These are phyloP conservation scores for Harringtonia lauricola DNA, from an alignment of 2,329 filamentous ascomycete genomes.

Conservation along the genomic window DNA sequence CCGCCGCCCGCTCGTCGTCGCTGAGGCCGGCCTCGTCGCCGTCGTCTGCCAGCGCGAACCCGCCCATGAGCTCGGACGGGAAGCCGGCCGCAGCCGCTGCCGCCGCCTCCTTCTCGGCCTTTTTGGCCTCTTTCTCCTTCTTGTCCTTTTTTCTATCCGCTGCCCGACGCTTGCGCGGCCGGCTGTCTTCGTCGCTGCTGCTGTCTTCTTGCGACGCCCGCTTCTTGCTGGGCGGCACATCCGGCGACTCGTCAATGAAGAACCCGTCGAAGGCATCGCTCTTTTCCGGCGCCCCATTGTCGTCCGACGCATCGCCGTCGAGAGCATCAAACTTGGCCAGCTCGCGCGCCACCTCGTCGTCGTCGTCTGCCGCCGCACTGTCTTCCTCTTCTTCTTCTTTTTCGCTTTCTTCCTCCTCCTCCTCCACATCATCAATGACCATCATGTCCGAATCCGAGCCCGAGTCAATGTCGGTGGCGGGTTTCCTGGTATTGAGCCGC, in stretches of 20 bases:
- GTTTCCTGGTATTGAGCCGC: slow-evolving; percentile 19
- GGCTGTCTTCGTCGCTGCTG: slow-evolving; percentile 1
- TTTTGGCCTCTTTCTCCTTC: too few relatives aligned
- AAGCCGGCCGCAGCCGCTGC: slow-evolving; percentile 40
- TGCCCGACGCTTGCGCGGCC: slow-evolving; percentile 6
- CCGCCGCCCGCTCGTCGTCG: slow-evolving; percentile 50
- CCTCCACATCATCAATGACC: slow-evolving; percentile 17
- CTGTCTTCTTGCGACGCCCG: slow-evolving; percentile 1
- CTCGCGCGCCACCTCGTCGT: not conserved
- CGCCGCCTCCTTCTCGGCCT: too few relatives aligned
- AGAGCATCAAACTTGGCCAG: not conserved
- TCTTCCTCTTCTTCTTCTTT: slow-evolving; percentile 26
- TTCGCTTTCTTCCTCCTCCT: slow-evolving; percentile 20
- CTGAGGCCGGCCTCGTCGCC: slow-evolving; percentile 64
- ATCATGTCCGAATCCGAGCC: not conserved
- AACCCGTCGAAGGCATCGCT: slow-evolving; percentile 6
- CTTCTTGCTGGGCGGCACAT: not conserved
- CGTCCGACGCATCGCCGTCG: slow-evolving; percentile 7
- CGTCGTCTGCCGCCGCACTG: slow-evolving; percentile 3
- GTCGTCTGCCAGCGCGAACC: slow-evolving; percentile 72
- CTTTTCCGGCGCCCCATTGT: slow-evolving; percentile 16
- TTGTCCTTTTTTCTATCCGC: not conserved
- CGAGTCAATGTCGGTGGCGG: too few relatives aligned
- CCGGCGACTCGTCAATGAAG: slow-evolving; percentile 6
- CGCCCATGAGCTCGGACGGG: slow-evolving; percentile 65